Conservation (phyloP, 2,329 filamentous ascomycete species). For the Alternaria brassicae region DNA sequence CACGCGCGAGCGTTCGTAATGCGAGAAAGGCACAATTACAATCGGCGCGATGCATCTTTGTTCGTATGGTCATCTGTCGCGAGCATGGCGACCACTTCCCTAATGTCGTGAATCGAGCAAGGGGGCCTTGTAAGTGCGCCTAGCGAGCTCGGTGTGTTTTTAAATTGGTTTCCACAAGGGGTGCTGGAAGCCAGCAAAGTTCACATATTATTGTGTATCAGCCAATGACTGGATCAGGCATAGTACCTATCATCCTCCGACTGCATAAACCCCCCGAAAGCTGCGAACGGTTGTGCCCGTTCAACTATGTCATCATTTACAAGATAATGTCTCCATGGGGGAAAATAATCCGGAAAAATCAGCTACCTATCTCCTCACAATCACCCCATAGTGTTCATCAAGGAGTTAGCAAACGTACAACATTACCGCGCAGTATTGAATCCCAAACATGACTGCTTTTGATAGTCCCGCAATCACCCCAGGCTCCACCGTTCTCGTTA, state of each 20-base stretch:
- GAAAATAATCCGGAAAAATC: not conserved
- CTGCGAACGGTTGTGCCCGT: not conserved
- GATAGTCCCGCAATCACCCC: constrained; percentile 15
- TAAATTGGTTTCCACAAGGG: not conserved
- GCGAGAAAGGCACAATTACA: constrained; percentile 14
- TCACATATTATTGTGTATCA: not conserved
- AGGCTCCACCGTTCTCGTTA: constrained; percentile 39
- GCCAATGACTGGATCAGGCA: not conserved
- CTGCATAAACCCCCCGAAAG: constrained; percentile 7
- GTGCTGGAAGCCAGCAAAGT: not conserved
- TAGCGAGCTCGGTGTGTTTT: constrained; percentile 5
- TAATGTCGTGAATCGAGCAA: not conserved
- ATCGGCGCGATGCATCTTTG: constrained; percentile 13
- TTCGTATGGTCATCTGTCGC: not conserved
- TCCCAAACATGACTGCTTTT: constrained; percentile 1
- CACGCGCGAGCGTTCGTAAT: constrained; percentile 13
- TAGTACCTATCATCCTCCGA: not conserved
- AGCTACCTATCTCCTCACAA: not conserved
- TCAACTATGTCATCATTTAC: not conserved
- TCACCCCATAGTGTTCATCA: not conserved
- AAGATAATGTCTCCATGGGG: not conserved
- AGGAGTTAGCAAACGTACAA: not conserved
- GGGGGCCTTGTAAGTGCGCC: not conserved
- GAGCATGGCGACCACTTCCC: not conserved
- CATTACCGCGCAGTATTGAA: not conserved